Evolutionary conservation across 495 filamentous ascomycete species (phyloP), one percentile per base, ranked within the genome.

Genomic region (Penicillium egyptiacum): DNA sequence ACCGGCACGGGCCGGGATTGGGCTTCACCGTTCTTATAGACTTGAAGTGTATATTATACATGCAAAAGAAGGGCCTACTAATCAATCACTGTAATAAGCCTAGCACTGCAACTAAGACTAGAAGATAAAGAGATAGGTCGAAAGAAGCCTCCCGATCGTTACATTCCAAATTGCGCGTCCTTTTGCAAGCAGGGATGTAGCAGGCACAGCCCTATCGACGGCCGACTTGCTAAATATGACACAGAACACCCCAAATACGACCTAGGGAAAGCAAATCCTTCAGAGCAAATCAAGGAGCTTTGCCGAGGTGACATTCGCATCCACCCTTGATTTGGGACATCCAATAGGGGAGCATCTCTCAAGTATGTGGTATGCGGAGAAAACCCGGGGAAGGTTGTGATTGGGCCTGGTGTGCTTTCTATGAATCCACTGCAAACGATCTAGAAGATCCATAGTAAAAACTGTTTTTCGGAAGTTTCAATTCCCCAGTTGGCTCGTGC

Each of bases 1-100:
- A 41, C 48, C 57, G 61, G 61, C 54, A 61, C 55, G 61, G 58
- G 53, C 57, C 61, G 55, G 58, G 40, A 56, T 57, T 64, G 50
- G 50, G 31, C 53, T 60, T 46, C 17, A 33, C 43, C 23, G 39
- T 45, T 22, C 11, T 7, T 42, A 22, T 19, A 41, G 19, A 28
- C 7, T 25, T 28, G 5, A 26, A 30, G 6, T 30, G 26, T n/a
- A 43, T 31, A n/a, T 16, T 0, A 12, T 10, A 28, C 1, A 47
- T 16, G 14, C 14, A 30, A 30, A 30, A 30, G 9, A 30, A 11
- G 28, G 0, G 28, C 10, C 9, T 30, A 30, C 9, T 17, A 16
- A 9, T 23, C 3, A 19, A 41, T 4, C 8, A 52, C 33, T 35
- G n/a, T n/a, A 17, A 28, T 23, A 23, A 22, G 19, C 9, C 22